Evolutionary conservation across 345 rosid species (phyloP), one percentile per base, ranked within the genome.

Genomic region (Linum tenue): DNA sequence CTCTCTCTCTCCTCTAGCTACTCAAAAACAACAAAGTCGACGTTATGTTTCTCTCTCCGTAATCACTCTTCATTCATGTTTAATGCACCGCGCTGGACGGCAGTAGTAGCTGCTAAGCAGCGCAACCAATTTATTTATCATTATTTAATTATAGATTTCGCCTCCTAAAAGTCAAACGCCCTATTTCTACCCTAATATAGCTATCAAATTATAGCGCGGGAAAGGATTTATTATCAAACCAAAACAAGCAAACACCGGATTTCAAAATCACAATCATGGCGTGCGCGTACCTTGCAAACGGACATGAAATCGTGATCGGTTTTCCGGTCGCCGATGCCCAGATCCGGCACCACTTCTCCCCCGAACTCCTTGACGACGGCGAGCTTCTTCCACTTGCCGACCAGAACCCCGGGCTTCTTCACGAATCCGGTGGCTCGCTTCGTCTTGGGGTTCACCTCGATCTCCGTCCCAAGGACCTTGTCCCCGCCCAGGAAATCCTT

Each of bases 291-390:
- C 97, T 90, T 90, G 89, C 98, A 92, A 60, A 90, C 71, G 36
- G 95, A 77, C 97, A 92, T 90, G 86, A 88, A 92, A 73, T 88
- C 85, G 16, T 90, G 92, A 73, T 92, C 97, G 0, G 96, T 80
- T 15, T 77, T 70, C 2, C 97, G 94, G 65, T 92, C 97, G 3
- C 98, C 98, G 39, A 92, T 68, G 36, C 96, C 97, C 7, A 92
- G 72, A 70, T 90, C 90, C 0, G 98, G 96, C 1, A 80, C 50
- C 22, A 82, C 83, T 0, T 83, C 83, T 22, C 31, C 31, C 0
- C 86, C 87, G 11, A 92, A 92, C 72, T 92, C 98, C 66, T 86
- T 80, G 69, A 80, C 55, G 48, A 92, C 67, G 15, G 98, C 94
- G 62, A 84, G 17, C 66, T 80, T 85, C 86, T 92, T 92, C 67